Base-by-base conservation (phyloP, 2,329 filamentous ascomycete genomes). In the Colletotrichum falcatum region DNA sequence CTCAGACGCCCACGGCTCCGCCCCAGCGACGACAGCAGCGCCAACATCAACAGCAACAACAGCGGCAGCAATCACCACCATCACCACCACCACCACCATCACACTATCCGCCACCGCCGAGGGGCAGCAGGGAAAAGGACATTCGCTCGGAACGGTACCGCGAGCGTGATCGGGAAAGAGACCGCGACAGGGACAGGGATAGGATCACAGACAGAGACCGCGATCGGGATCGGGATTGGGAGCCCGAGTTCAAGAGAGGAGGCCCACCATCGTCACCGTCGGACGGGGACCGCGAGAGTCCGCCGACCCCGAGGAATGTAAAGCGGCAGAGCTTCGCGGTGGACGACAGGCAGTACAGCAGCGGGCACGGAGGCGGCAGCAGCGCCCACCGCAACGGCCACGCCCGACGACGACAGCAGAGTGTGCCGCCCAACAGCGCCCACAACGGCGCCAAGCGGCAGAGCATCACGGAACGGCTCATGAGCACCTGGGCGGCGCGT, bases 401-500 rank as follows among this genome's bases (percentile, higher is more conserved):
- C 67, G 20, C 44, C 30, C 46, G 67, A 46, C 51, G 64, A 35
- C 46, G 67, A 46, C 51, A 59, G 35, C 67, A 66, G 46, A 61
- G 42, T 33, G 67, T 61, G 35, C 56, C 56, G 56, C 63, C 63
- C 28, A 67, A 66, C 64, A 65, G 65, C 49, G 44, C 39, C 48
- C 54, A 60, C 55, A 53, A 59, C 55, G 30, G 58, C 37, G 37
- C 55, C 44, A 82, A 81, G 74, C 78, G 82, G 48, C 79, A 80
- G 63, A 84, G 81, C 76, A 80, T 84, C 66, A 81, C 82, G 46
- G 79, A 80, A 56, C 80, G 82, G 51, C 76, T 83, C 7, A 76
- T 78, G 37, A 78, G 78, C 42, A 73, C 73, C 37, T 73, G 72
- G 65, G 51, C 61, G 65, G 65, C 73, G 60, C 58, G 72, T 56